Evolutionary conservation across 2,329 filamentous ascomycete genomes (phyloP), one percentile per base, ranked within the genome.

Genomic region (Harringtonia aguacate): DNA sequence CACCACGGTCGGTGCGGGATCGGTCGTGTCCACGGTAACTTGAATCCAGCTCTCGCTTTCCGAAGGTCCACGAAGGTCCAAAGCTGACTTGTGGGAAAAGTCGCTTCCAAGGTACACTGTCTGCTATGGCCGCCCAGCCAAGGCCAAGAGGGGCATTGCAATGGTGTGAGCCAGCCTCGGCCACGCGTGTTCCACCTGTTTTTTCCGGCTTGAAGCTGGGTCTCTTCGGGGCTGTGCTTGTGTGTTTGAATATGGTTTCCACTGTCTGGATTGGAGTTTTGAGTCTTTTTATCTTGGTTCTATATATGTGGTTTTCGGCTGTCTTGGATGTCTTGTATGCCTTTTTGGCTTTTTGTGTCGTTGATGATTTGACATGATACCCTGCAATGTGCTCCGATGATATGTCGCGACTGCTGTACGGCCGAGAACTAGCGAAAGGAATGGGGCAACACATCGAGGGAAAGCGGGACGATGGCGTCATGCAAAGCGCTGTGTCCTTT

Each of bases 1-100:
- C 5, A 78, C 75, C 45, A 86, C 84, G 1, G 75, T 95, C 48
- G 88, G 86, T 10, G 87, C 89, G 8, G 87, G 85, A 14, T 85
- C 84, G 53, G 81, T 95, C 31, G 88, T 95, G 20, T 89, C 86
- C 1, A 90, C 83, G 79, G 69, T 75, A 46, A 36, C 31, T 43
- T 43, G 38, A 45, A 31, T 17, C 31, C 22, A 7, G 10, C 30
- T 36, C 18, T 36, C 35, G 2, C 36, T 5, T 20, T 20, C 18
- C 28, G 22, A 29, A 17, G 24, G 24, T 27, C 7, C 24, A 20
- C 18, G 15, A 39, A 18, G 7, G 27, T 10, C 28, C 10, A 10
- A 30, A 33, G 21, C 47, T 48, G 43, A 48, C 41, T 30, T 17
- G 14, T 18, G 24, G 27, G 27, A 30, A 24, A 43, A 49, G 48